These are phyloP conservation scores for Capsicum pubescens DNA, from an alignment of 257 asterid species.

Conservation along the genomic window DNA sequence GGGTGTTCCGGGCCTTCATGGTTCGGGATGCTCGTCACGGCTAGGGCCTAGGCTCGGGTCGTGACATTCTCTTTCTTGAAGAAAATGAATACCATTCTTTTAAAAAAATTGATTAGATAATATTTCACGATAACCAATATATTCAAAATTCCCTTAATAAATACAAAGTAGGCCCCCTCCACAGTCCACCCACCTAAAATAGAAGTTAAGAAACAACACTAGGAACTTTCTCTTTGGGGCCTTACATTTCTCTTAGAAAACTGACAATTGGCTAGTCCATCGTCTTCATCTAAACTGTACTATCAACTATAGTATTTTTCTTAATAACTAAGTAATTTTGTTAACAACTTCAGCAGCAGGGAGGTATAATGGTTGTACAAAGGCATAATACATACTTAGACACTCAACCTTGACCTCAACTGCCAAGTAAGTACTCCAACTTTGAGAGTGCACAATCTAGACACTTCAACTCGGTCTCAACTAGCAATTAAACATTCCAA, in stretches of 20 bases:
- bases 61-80: background rate
- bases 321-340: background rate
- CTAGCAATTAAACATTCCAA: too few relatives aligned
- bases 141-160: slow-evolving; percentile 4
- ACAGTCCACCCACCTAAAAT: background rate
- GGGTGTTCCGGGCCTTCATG: too few relatives aligned
- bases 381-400: too few relatives aligned
- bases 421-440: too few relatives aligned
- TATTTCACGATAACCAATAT: background rate
- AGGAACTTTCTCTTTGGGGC: background rate
- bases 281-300: background rate
- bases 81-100: background rate
- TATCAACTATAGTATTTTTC: background rate
- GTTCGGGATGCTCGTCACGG: too few relatives aligned
- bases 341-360: slow-evolving; percentile 2
- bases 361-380: background rate
- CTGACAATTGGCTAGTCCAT: background rate
- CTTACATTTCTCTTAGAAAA: slow-evolving; percentile 7
- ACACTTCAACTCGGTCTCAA: too few relatives aligned
- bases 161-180: background rate
- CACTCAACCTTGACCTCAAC: too few relatives aligned
- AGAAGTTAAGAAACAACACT: background rate
- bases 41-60: too few relatives aligned
- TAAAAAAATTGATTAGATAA: background rate
- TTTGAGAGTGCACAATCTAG: too few relatives aligned